Base-by-base conservation (phyloP, 768 basidiomycete species). In the Pulveroboletus sp. region DNA sequence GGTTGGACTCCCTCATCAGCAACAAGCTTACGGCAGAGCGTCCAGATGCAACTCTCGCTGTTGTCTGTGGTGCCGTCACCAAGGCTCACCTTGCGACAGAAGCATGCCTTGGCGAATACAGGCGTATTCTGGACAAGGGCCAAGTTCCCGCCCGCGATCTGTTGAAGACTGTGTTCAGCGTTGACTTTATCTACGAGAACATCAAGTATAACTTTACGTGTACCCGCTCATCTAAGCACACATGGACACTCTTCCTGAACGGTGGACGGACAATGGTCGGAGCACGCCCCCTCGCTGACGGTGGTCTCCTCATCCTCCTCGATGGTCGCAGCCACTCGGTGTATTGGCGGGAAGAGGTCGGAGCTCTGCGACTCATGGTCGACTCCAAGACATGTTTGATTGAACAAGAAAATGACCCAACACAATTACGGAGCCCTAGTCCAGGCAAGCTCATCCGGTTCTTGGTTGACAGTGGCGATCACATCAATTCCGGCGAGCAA, bases 401-500 rank as follows among this genome's bases (percentile, higher is more conserved):
- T 59, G 96, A 97, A 69, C 94, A 98, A 71, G 96, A 99, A 78
- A 97, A 97, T 60, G 96, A 99, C 63, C 96, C 96, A 14, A 99
- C 96, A 21, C 95, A 98, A 69, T 76, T 98, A 40, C 79, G 96
- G 59, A 93, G 89, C 63, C 96, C 96, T 8, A 91, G 86, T 71
- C 96, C 96, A 9, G 96, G 96, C 33, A 99, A 99, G 71, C 81
- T 99, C 43, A 81, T 99, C 48, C 81, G 94, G 31, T 94, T 86
- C 75, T 81, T 98, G 55, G 85, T 98, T 57, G 96, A 99, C 62
- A 94, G 90, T 50, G 96, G 96, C 8, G 96, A 99, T 52, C 96
- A 98, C 68, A 80, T 99, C 72, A 88, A 91, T 55, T 92, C 94
- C 53, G 95, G 96, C 17, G 93, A 98, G 55, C 86, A 90, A 51